phyloP scores from a whole-genome alignment of 1,284 basidiomycete species.

The Rhodofomes roseus region DNA sequence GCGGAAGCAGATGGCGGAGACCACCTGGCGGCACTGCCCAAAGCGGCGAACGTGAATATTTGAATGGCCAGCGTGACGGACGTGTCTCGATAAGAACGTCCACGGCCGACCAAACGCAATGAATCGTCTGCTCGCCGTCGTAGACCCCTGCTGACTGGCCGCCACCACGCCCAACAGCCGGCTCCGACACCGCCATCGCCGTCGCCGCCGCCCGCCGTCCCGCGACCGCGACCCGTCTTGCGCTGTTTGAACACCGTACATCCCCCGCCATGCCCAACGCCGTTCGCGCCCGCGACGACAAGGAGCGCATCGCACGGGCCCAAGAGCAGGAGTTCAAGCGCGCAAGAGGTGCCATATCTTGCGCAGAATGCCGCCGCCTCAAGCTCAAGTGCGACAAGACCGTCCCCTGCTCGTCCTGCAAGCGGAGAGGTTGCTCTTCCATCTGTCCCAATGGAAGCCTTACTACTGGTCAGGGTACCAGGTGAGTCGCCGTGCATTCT shows the following conservation, averaged over 20 bases:
- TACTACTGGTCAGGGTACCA: slow-evolving; percentile 62
- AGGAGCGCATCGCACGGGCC: slow-evolving; percentile 42
- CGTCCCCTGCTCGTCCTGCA: slow-evolving; percentile 72
- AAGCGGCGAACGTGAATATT: neutral
- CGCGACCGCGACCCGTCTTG: neutral
- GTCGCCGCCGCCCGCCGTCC: neutral
- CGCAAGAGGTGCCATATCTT: slow-evolving; percentile 66
- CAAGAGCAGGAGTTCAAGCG: slow-evolving; percentile 57
- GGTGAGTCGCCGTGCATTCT: slow-evolving; percentile 35
- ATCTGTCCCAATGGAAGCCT: slow-evolving; percentile 67
- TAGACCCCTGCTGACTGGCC: neutral
- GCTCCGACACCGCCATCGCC: too few relatives aligned
- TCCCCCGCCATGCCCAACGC: slow-evolving; percentile 3
- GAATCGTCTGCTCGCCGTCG: neutral
- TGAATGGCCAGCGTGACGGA: neutral
- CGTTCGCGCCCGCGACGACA: slow-evolving; percentile 28
- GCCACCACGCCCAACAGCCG: neutral
- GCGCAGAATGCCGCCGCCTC: slow-evolving; percentile 69
- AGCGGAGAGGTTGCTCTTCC: slow-evolving; percentile 58
- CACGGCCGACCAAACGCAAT: neutral
- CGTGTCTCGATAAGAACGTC: neutral
- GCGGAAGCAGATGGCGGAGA: neutral
- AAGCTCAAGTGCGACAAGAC: slow-evolving; percentile 45
- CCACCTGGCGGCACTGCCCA: neutral
- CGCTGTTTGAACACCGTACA: neutral